phyloP scores from a whole-genome alignment of 179 eudicot genomes.

The Actinidia chinensis region DNA sequence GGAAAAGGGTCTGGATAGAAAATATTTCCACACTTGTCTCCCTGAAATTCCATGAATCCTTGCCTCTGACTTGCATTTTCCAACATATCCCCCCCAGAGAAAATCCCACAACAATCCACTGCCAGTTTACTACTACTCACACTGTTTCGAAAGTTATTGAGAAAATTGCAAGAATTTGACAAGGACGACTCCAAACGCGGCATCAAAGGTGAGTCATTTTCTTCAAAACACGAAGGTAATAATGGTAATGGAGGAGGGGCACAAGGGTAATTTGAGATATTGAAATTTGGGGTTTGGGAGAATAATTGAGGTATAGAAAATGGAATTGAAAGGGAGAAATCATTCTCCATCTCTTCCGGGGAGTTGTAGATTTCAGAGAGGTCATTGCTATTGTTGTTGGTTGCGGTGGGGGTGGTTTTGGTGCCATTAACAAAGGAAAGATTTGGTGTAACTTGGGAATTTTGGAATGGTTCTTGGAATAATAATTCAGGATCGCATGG shows the following conservation, averaged over 20 bases:
- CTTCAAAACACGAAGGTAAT: constrained; percentile 53
- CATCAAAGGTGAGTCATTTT: constrained; percentile 54
- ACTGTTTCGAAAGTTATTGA: constrained; percentile 43
- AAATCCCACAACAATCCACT: constrained; percentile 37
- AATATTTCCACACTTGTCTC: constrained; percentile 58
- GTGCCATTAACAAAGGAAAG: constrained; percentile 26
- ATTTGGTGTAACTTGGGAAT: constrained; percentile 52
- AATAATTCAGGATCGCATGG: constrained; percentile 65
- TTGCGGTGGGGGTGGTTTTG: constrained; percentile 8
- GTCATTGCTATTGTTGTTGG: constrained; percentile 20
- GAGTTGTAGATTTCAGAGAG: constrained; percentile 55
- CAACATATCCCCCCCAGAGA: constrained; percentile 39
- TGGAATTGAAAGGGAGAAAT: constrained; percentile 46
- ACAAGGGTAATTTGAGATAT: constrained; percentile 33
- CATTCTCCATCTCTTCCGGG: constrained; percentile 49
- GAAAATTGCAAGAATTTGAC: constrained; percentile 30
- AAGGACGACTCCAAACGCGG: constrained; percentile 39
- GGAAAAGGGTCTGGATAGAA: constrained; percentile 55
- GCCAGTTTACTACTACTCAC: constrained; percentile 28
- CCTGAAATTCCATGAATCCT: constrained; percentile 58
- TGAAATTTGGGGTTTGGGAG: constrained; percentile 37
- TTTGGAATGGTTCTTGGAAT: constrained; percentile 55
- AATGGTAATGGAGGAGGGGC: constrained; percentile 30
- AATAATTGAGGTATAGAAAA: constrained; percentile 37
- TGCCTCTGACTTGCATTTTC: constrained; percentile 46